phyloP scores from a whole-genome alignment of 225 moss, liverwort and hornwort genomes.

The Antitrichia curtipendula region DNA sequence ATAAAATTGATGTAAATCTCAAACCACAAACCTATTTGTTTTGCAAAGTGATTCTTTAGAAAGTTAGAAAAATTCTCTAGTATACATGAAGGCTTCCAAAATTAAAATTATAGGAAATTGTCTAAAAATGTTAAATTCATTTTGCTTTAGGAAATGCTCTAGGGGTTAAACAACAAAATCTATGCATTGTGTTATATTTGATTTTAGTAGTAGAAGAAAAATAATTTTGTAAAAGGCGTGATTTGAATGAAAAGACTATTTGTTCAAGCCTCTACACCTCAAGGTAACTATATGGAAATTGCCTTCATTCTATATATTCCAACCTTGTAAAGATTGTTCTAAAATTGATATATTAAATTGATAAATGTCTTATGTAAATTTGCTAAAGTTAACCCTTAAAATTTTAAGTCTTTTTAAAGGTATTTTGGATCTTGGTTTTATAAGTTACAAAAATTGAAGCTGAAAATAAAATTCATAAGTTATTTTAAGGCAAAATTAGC shows the following conservation, averaged over 20 bases:
- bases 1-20: background rate
- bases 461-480: too few species aligned
- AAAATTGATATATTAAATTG: background rate
- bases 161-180: accelerated
- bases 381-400: background rate
- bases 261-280: background rate
- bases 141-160: background rate
- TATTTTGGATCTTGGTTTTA: too few species aligned
- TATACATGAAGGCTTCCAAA: too few species aligned
- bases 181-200: background rate
- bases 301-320: background rate
- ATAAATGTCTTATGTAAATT: background rate
- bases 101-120: accelerated
- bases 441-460: too few species aligned
- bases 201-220: background rate
- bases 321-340: background rate
- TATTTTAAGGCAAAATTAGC: too few species aligned
- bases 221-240: accelerated
- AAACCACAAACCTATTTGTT: background rate
- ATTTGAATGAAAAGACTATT: too few species aligned
- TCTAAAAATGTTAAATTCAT: background rate
- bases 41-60: background rate
- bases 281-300: too few species aligned
- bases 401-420: too few species aligned
- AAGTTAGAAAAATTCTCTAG: too few species aligned